phyloP scores from a whole-genome alignment of 441 rosid species.

The Populus hybrid region DNA sequence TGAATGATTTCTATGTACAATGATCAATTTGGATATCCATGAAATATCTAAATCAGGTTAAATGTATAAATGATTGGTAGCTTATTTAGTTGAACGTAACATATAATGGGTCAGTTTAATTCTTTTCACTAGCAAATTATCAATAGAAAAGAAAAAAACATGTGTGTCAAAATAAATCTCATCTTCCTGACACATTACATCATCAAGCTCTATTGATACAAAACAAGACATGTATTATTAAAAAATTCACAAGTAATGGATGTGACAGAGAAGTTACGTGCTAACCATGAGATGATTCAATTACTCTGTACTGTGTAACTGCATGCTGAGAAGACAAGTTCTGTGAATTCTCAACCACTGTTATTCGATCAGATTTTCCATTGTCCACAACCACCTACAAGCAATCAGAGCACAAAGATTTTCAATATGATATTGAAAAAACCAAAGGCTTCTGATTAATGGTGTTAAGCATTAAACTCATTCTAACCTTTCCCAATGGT shows the following conservation, averaged over 20 bases:
- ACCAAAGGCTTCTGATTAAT: not conserved
- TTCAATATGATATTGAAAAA: not conserved
- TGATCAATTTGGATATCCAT: too few species aligned
- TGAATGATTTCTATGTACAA: too few species aligned
- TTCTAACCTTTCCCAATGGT: slow-evolving; percentile 69
- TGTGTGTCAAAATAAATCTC: too few species aligned
- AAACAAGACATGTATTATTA: not conserved
- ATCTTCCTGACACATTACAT: too few species aligned
- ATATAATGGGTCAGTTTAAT: too few species aligned
- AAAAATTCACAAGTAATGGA: not conserved
- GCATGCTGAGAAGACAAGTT: slow-evolving; percentile 65
- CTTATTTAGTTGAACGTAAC: too few species aligned
- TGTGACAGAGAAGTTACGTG: slow-evolving; percentile 6
- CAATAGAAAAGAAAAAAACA: too few species aligned
- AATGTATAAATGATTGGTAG: too few species aligned
- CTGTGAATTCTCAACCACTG: slow-evolving; percentile 46
- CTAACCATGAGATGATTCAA: slow-evolving; percentile 68
- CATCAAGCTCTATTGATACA: too few species aligned
- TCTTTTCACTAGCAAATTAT: too few species aligned
- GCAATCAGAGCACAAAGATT: not conserved
- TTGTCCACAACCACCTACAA: slow-evolving; percentile 72
- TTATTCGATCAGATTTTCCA: slow-evolving; percentile 91
- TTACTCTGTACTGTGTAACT: slow-evolving; percentile 71
- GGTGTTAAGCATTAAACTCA: slow-evolving; percentile 16
- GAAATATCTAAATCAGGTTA: too few species aligned